Percentiles rank a stretch among this genome's conserved stretches.
These are phyloP conservation scores for Kwoniella pini DNA, from an alignment of 768 basidiomycete genomes.

Conservation along the genomic window DNA sequence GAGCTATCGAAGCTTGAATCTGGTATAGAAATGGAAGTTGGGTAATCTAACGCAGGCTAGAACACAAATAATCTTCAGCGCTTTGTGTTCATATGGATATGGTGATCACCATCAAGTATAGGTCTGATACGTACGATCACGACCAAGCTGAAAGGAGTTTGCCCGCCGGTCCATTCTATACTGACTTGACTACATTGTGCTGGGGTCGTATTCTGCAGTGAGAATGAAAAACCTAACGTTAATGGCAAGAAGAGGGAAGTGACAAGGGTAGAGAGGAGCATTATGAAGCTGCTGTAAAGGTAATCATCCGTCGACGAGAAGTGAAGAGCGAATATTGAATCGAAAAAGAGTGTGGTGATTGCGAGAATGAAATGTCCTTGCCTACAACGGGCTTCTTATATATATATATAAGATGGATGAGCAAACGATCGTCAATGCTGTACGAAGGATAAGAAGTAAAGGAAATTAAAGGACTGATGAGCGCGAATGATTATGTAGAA, in stretches of 20 bases:
- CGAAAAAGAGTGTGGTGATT: background rate
- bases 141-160: constrained; percentile 36
- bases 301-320: background rate
- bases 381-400: too few relatives aligned
- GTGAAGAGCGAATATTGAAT: background rate
- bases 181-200: constrained; percentile 31
- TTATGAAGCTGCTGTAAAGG: background rate
- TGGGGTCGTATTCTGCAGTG: constrained; percentile 1
- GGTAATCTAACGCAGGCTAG: constrained; percentile 47
- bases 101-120: too few relatives aligned
- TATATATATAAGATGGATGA: too few relatives aligned
- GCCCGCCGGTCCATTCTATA: constrained; percentile 36
- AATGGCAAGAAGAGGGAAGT: constrained; percentile 10
- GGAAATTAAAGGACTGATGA: background rate
- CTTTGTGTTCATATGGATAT: too few relatives aligned
- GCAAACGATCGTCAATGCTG: background rate
- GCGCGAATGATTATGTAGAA: background rate
- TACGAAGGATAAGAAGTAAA: background rate
- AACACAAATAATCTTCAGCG: too few relatives aligned
- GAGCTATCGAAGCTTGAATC: constrained; percentile 24
- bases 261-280: constrained; percentile 14
- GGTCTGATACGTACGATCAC: constrained; percentile 40
- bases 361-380: background rate
- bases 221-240: constrained; percentile 22
- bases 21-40: constrained; percentile 36